Evolutionary conservation across 148 eudicot genomes (phyloP).

Genomic region (Suaeda aralocaspica): DNA sequence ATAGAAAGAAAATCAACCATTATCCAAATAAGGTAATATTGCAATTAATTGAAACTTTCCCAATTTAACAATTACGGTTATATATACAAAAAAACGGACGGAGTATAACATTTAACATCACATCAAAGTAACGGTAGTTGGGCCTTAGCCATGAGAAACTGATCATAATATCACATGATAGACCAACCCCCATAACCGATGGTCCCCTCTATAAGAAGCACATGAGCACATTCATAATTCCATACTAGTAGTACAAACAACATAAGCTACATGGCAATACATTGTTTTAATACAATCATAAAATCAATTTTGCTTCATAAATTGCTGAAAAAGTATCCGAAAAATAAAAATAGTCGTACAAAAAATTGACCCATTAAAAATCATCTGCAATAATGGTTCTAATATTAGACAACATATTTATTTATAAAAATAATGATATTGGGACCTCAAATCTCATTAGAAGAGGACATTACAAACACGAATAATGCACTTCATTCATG

Average conservation of each 20-base stretch:
- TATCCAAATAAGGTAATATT: too few relatives aligned
- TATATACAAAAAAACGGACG: too few relatives aligned
- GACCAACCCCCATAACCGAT: not conserved
- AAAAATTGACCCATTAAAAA: constrained; percentile 17
- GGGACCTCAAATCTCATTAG: constrained; percentile 11
- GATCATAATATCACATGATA: constrained; percentile 2
- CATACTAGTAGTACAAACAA: not conserved
- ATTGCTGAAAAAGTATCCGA: not conserved
- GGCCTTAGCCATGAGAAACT: constrained; percentile 9
- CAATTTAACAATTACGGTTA: too few relatives aligned
- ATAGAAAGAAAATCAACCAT: too few relatives aligned
- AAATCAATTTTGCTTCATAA: not conserved
- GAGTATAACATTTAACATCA: too few relatives aligned
- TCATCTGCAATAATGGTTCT: constrained; percentile 1
- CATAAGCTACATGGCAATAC: too few relatives aligned
- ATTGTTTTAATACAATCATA: too few relatives aligned
- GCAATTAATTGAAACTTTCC: too few relatives aligned
- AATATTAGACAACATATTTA: not conserved
- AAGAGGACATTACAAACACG: constrained; percentile 1
- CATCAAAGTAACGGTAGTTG: constrained; percentile 3
- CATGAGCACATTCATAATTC: too few relatives aligned
- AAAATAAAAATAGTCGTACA: not conserved
- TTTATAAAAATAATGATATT: not conserved
- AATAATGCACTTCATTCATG: constrained; percentile 9
- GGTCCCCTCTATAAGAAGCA: constrained; percentile 4